phyloP scores from a whole-genome alignment of 371 early-diverging fungal genomes.

The Mortierella sp. region DNA sequence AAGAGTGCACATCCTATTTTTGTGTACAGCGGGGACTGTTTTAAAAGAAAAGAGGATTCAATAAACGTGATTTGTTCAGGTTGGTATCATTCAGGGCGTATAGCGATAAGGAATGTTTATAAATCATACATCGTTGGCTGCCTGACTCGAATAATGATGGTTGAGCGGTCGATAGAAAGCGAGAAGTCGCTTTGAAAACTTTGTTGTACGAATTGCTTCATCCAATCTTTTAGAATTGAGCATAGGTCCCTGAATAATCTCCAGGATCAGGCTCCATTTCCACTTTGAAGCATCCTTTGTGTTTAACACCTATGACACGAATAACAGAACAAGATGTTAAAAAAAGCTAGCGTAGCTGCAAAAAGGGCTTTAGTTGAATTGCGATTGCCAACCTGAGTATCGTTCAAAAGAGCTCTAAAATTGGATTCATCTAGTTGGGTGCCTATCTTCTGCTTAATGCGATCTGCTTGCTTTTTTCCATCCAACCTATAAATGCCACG shows the following conservation, averaged over 20 bases:
- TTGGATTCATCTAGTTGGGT: slow-evolving; percentile 85
- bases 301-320: slow-evolving; percentile 62
- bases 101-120: background rate
- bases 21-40: slow-evolving; percentile 63
- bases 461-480: slow-evolving; percentile 65
- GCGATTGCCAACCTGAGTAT: slow-evolving; percentile 70
- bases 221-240: slow-evolving; percentile 80
- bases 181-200: slow-evolving; percentile 81
- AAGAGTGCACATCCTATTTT: slow-evolving; percentile 77
- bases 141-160: slow-evolving; percentile 77
- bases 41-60: background rate
- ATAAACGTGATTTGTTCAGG: too few relatives aligned
- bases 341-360: too few relatives aligned
- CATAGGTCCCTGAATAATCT: slow-evolving; percentile 84
- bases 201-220: slow-evolving; percentile 80
- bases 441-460: slow-evolving; percentile 77
- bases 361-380: background rate
- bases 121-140: slow-evolving; percentile 45
- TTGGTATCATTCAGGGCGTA: background rate
- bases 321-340: too few relatives aligned
- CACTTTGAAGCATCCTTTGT: slow-evolving; percentile 86
- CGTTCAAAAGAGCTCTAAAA: slow-evolving; percentile 73
- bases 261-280: slow-evolving; percentile 85
- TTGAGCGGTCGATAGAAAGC: slow-evolving; percentile 84
- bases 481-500: slow-evolving; percentile 14